Evolutionary conservation across 345 rosid species (phyloP), one percentile per base, ranked within the genome.

Genomic region (Pugionium cornutum): DNA sequence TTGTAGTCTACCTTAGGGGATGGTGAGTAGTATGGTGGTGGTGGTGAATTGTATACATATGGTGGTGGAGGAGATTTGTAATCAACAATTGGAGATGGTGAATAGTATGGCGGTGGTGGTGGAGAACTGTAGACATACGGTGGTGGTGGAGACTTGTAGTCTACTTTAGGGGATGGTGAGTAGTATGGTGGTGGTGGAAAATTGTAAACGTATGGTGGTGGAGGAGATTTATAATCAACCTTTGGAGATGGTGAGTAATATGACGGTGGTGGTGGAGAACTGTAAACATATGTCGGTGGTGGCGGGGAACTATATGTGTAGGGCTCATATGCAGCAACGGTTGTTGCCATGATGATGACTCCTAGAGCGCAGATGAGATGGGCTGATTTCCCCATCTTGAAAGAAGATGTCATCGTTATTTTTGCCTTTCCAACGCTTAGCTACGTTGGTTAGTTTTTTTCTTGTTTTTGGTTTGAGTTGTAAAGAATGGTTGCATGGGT

Each of bases 331-430:
- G 67, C 67, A 10, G 67, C 46, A 48, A 62, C 66, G 55, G 27
- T 33, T 45, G 65, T 47, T 47, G 66, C 54, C 66, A 62, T 62
- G 66, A 58, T 40, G 62, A 58, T 41, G 11, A 41, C 48, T 58
- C 64, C 75, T 30, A 70, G 2, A 55, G 69, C 45, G 7, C 0
- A 70, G 1, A 28, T 47, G 52, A 55, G 64, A 70, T 63, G 75
- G 52, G 75, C 1, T 47, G 75, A 63, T 36, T 42, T 29, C 64
- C 64, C 67, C 74, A 61, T 69, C 62, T 2, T 53, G 2, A 48
- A 44, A 33, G 25, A 51, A 60, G 67, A 43, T 44, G 6, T 30
- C 75, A 70, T 69, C 6, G 2, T 2, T 1, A 1, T 29, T 36
- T 31, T 54, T 45, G 53, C 54, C 53, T 6, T 11, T 26, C 47